A percentile compares a stretch with the other conserved stretches of the same genome.
phyloP scores from a whole-genome alignment of 805 yeast genomes.

The Kluyveromyces aestuarii region DNA sequence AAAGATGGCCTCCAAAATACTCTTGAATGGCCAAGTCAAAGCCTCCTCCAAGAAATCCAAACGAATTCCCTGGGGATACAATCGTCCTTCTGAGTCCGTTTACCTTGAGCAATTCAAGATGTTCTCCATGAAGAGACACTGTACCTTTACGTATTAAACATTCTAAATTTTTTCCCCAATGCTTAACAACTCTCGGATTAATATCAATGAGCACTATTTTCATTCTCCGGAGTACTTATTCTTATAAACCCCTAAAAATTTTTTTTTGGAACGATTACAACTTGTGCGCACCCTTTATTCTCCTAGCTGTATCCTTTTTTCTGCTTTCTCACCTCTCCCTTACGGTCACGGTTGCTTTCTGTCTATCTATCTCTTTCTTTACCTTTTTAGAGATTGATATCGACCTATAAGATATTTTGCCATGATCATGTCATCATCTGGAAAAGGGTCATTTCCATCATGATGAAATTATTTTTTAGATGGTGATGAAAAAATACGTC shows the following conservation, averaged over 20 bases:
- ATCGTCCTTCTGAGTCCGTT: constrained; percentile 18
- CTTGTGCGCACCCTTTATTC: no score
- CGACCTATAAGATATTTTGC: no score
- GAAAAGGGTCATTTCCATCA: background rate
- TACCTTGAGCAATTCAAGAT: background rate
- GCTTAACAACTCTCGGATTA: constrained; percentile 2
- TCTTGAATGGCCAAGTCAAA: constrained; percentile 32
- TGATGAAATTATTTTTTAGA: background rate
- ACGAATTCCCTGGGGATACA: constrained; percentile 44
- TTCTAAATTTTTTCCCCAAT: constrained; percentile 2
- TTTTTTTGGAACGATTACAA: no score
- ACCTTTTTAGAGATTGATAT: no score
- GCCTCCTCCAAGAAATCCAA: constrained; percentile 44
- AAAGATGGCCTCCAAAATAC: constrained; percentile 20
- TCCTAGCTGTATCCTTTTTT: no score
- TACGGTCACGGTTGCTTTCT: no score
- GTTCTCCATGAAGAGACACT: background rate
- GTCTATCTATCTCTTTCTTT: no score
- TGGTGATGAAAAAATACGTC: background rate
- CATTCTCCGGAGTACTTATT: background rate
- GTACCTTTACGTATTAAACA: background rate
- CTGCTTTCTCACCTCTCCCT: no score
- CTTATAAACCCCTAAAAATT: no score
- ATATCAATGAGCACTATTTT: constrained; percentile 4
- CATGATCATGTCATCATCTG: no score